Base-by-base conservation (phyloP, 2,329 filamentous ascomycete species). In the Alternaria viburni region DNA sequence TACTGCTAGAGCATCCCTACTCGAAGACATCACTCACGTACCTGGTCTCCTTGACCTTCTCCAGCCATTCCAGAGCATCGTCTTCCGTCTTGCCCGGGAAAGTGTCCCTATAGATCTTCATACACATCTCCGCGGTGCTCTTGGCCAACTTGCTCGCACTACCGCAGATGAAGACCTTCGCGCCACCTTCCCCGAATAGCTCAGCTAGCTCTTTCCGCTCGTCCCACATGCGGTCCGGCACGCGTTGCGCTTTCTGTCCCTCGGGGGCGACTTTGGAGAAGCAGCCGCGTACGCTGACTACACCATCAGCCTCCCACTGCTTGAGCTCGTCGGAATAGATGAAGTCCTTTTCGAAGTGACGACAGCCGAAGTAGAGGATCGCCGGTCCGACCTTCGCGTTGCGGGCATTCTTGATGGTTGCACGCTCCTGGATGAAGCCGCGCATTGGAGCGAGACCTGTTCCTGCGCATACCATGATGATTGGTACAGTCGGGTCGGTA, bases 201-300 rank as follows among this genome's bases (percentile, higher is more conserved):
- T 75, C 69, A 19, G 77, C 69, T 9, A 85, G 62, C 41, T 84
- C 80, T 13, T 79, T 77, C 0, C 82, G 69, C 28, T 87, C 83
- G 19, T 77, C 76, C 71, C 80, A 82, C 69, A 87, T 76, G 11
- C 81, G 68, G 49, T 87, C 84, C 57, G 85, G 83, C 4, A 86
- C 83, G 64, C 86, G 82, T 59, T 79, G 79, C 47, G 43, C 28
- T 15, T 89, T 44, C 6, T 49, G 86, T 62, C 92, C 90, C 25
- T 89, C 80, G 1, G 89, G 92, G 73, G 91, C 92, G 0, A 88
- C 89, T 0, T 88, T 86, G 50, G 85, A 81, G 8, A 90, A 84
- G 17, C 59, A 62, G 17, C 55, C 55, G 15, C 59, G 59, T 12
- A 62, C 55, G 6, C 55, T 62, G 17, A 62, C 59, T 28, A 59